A percentile compares a stretch with the other conserved stretches of the same genome.
phyloP scores from a whole-genome alignment of 192 early-diverging fungal species.

The Coemansia reversa region DNA sequence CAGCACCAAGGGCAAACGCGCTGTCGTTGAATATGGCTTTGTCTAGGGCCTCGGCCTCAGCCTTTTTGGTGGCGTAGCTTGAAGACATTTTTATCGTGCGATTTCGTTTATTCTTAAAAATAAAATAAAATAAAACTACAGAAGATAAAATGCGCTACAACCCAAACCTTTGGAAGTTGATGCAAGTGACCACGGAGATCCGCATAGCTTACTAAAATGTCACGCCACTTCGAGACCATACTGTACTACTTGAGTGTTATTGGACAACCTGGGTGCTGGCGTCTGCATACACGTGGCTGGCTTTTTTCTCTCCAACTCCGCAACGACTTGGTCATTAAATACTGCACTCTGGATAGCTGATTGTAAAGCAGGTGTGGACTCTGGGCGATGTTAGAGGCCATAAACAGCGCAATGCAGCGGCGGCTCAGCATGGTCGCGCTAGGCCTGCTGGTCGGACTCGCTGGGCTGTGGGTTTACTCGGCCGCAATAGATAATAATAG shows the following conservation, averaged over 20 bases:
- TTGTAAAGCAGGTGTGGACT: not conserved
- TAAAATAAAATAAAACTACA: not conserved
- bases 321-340: not conserved
- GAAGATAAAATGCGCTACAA: not conserved
- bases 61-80: slow-evolving; percentile 18
- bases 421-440: slow-evolving; percentile 40
- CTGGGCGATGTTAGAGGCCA: slow-evolving; percentile 3
- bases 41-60: slow-evolving; percentile 31
- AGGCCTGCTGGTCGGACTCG: slow-evolving; percentile 40
- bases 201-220: not conserved
- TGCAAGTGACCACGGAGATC: not conserved
- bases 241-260: too few relatives aligned
- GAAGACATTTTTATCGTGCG: slow-evolving; percentile 20
- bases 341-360: not conserved
- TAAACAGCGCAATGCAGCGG: slow-evolving; percentile 15
- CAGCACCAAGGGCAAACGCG: slow-evolving; percentile 33
- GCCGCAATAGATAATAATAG: slow-evolving; percentile 15
- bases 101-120: not conserved
- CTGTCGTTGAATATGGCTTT: slow-evolving; percentile 37
- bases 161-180: too few relatives aligned
- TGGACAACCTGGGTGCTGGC: too few relatives aligned
- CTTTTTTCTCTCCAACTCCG: not conserved
- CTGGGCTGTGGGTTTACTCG: slow-evolving; percentile 44
- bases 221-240: not conserved
- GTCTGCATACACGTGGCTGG: not conserved